Evolutionary conservation across 2,329 filamentous ascomycete species (phyloP).

Genomic region (Penicillium italicum): DNA sequence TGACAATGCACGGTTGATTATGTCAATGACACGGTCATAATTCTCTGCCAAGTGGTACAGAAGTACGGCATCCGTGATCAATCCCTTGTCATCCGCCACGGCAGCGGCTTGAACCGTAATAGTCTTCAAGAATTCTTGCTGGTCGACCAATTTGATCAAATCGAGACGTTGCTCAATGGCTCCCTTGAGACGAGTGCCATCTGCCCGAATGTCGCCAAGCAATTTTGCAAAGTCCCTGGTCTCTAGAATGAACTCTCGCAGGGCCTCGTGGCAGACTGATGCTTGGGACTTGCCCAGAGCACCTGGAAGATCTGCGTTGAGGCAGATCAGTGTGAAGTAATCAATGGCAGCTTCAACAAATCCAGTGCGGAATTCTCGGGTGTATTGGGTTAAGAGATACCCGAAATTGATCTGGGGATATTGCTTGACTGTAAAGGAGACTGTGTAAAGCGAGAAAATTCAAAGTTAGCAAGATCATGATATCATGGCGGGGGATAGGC

Average conservation of each 20-base stretch:
- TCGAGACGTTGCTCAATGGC: slow-evolving; percentile 80
- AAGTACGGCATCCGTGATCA: slow-evolving; percentile 88
- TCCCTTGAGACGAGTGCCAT: slow-evolving; percentile 80
- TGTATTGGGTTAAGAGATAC: slow-evolving; percentile 90
- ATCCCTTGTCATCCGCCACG: slow-evolving; percentile 89
- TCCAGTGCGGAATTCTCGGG: slow-evolving; percentile 87
- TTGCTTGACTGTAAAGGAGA: slow-evolving; percentile 53
- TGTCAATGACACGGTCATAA: slow-evolving; percentile 87
- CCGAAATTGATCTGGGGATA: slow-evolving; percentile 87
- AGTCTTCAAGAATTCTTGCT: slow-evolving; percentile 82
- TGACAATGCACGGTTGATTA: slow-evolving; percentile 84
- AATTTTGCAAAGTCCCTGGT: slow-evolving; percentile 92
- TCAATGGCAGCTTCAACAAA: slow-evolving; percentile 87
- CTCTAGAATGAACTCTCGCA: slow-evolving; percentile 93
- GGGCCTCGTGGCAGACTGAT: slow-evolving; percentile 81
- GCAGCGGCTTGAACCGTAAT: slow-evolving; percentile 90
- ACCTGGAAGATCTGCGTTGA: slow-evolving; percentile 78
- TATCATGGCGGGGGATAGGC: slow-evolving; percentile 23
- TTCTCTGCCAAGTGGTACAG: slow-evolving; percentile 93
- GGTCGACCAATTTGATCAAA: slow-evolving; percentile 74
- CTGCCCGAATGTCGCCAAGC: slow-evolving; percentile 82
- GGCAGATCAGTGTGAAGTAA: slow-evolving; percentile 85
- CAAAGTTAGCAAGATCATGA: slow-evolving; percentile 10
- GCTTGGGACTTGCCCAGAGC: slow-evolving; percentile 72
- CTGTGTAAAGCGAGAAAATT: slow-evolving; percentile 26